Conservation (phyloP, 2,329 filamentous ascomycete genomes). For the Ilyonectria mors-panacis region DNA sequence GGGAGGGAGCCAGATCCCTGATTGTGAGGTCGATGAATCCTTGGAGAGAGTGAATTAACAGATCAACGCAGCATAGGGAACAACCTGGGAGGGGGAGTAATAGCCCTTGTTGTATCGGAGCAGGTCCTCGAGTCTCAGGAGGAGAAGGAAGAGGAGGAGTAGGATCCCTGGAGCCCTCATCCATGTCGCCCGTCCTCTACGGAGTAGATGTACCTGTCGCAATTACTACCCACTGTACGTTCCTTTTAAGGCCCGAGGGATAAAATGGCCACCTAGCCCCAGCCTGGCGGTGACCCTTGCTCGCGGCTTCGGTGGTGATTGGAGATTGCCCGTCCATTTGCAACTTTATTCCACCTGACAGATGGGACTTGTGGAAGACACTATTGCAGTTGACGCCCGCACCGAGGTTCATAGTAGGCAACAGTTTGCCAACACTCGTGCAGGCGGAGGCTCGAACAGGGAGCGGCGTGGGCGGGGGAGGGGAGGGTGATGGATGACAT, state of each 20-base stretch:
- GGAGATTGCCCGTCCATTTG: background rate
- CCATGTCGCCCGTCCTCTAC: background rate
- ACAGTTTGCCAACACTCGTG: background rate
- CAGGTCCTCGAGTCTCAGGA: background rate
- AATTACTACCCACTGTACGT: background rate
- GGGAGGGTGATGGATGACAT: no score
- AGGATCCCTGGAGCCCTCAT: background rate
- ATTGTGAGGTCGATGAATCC: background rate
- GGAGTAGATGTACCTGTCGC: no score
- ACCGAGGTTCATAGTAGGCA: background rate
- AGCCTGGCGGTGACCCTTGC: background rate
- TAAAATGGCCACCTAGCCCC: background rate
- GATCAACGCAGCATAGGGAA: background rate
- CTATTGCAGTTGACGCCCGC: background rate
- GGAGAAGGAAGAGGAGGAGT: background rate
- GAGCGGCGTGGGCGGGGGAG: no score
- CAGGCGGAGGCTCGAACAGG: no score
- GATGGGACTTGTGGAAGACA: background rate
- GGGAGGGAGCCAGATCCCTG: background rate
- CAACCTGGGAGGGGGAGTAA: background rate
- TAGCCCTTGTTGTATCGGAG: background rate
- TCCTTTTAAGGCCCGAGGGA: background rate
- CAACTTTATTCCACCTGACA: conserved; percentile 22
- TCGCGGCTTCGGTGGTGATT: background rate
- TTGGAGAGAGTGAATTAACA: background rate